Conservation (phyloP, 441 rosid genomes). For the Hypseocharis bilobata region DNA sequence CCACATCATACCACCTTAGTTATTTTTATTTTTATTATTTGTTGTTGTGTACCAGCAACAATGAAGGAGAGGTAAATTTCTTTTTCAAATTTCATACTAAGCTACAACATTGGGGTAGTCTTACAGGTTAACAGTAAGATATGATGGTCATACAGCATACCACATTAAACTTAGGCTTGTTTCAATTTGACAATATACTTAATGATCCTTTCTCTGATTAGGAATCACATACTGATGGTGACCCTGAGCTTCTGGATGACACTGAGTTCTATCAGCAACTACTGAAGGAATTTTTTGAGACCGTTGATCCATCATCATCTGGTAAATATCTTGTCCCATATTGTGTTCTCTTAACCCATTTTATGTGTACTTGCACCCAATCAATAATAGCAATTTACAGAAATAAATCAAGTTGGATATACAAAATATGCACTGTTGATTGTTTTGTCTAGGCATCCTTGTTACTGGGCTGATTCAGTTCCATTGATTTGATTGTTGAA, state of each 20-base stretch:
- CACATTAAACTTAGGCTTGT: too few relatives aligned
- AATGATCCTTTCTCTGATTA: slow-evolving; percentile 16
- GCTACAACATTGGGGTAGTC: background rate
- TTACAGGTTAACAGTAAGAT: background rate
- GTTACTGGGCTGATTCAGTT: background rate
- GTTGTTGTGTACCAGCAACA: slow-evolving; percentile 21
- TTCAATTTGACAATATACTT: too few relatives aligned
- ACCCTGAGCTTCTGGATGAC: slow-evolving; percentile 82
- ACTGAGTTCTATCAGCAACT: slow-evolving; percentile 76
- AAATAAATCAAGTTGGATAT: background rate
- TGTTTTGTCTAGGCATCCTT: background rate
- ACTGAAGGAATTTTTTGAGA: slow-evolving; percentile 76
- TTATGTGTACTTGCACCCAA: background rate
- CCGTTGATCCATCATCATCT: slow-evolving; percentile 54
- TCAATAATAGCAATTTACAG: background rate
- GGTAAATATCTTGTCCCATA: slow-evolving; percentile 32
- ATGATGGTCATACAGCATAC: background rate
- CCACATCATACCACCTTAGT: background rate
- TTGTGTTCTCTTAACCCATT: background rate
- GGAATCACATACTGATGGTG: slow-evolving; percentile 56
- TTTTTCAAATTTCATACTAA: background rate
- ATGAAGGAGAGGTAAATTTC: slow-evolving; percentile 40
- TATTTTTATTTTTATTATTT: too few relatives aligned
- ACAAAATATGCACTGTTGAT: background rate
- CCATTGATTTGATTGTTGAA: background rate